phyloP scores from a whole-genome alignment of 2,329 filamentous ascomycete genomes.

The Fusarium nisikadoi region DNA sequence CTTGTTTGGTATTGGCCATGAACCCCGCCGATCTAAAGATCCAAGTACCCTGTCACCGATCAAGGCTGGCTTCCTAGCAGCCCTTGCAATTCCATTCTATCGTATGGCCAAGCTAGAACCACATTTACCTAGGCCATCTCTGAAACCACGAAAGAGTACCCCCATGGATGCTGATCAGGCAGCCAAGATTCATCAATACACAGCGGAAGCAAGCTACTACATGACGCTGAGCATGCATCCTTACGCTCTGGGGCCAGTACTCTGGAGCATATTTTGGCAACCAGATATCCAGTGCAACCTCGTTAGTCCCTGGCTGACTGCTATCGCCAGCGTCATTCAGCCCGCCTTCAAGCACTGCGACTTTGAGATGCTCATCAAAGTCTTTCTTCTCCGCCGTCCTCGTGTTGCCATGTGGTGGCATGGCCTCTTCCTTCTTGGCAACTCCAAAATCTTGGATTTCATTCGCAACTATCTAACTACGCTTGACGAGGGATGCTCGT shows the following conservation, averaged over 20 bases:
- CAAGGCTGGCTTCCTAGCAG: conserved; percentile 42
- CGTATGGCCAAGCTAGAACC: conserved; percentile 42
- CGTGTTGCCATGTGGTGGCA: conserved; percentile 46
- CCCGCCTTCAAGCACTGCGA: conserved; percentile 37
- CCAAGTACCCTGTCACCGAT: conserved; percentile 33
- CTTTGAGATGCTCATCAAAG: conserved; percentile 38
- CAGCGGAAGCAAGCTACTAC: conserved; percentile 41
- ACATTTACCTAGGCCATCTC: conserved; percentile 32
- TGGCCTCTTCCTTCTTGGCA: conserved; percentile 43
- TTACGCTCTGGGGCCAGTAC: conserved; percentile 38
- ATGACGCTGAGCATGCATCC: conserved; percentile 49
- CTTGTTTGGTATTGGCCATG: conserved; percentile 40
- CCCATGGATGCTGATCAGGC: conserved; percentile 15
- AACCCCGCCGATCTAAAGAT: conserved; percentile 15
- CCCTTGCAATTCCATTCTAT: conserved; percentile 43
- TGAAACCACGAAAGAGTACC: conserved; percentile 11
- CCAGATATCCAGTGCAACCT: conserved; percentile 46
- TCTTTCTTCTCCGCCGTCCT: conserved; percentile 43
- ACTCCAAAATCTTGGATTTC: conserved; percentile 32
- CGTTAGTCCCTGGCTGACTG: conserved; percentile 45
- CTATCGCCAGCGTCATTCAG: conserved; percentile 37
- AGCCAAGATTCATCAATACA: conserved; percentile 33
- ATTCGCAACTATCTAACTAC: conserved; percentile 41
- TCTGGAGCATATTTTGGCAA: conserved; percentile 49
- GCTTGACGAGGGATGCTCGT: conserved; percentile 43